Conservation (phyloP, 2,329 filamentous ascomycete genomes). For the Alternaria ethzedia region DNA sequence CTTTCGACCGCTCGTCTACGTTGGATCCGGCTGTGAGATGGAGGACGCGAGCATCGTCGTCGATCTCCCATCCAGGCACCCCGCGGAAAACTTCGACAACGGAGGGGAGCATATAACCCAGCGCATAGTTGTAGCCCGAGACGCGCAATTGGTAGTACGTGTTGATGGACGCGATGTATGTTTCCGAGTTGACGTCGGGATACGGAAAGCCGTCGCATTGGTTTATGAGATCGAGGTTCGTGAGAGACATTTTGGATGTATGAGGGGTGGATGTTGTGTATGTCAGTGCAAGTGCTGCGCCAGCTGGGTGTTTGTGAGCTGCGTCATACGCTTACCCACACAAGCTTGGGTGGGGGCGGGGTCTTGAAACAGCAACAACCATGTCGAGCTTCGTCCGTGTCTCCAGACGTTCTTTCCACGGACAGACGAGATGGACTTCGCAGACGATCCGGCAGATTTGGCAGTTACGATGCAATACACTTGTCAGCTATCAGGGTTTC, state of each 20-base stretch:
- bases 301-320: conserved; percentile 6
- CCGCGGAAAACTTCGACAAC: conserved; percentile 65
- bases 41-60: conserved; percentile 66
- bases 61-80: conserved; percentile 66
- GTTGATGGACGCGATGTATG: conserved; percentile 60
- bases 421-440: background rate
- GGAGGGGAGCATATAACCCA: conserved; percentile 67
- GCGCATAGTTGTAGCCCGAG: conserved; percentile 64
- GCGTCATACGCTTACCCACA: conserved; percentile 15
- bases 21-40: conserved; percentile 66
- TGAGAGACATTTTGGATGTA: conserved; percentile 41
- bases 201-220: conserved; percentile 81
- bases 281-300: background rate
- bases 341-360: conserved; percentile 34
- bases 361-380: conserved; percentile 10
- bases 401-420: background rate
- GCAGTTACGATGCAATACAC: background rate
- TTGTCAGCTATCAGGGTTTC: background rate
- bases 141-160: conserved; percentile 71
- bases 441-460: background rate
- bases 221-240: conserved; percentile 62
- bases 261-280: background rate
- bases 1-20: conserved; percentile 67
- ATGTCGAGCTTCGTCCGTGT: background rate
- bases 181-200: conserved; percentile 63